Percentiles rank a stretch among this genome's conserved stretches.
Evolutionary conservation across 768 basidiomycete genomes (phyloP).

Genomic region (Cyclocybe cylindracea): DNA sequence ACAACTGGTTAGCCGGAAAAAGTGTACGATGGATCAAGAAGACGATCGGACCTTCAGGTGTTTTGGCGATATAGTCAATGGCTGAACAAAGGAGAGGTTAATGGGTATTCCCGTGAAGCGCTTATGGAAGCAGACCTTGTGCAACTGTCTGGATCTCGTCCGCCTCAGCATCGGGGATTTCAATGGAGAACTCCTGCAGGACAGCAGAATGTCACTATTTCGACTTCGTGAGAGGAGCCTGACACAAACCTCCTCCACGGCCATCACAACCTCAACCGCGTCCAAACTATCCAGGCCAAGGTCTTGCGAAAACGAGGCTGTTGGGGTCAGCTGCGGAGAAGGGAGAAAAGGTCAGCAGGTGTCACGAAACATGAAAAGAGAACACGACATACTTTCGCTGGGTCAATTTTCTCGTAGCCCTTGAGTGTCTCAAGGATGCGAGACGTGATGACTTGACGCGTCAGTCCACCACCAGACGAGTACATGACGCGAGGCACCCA

Average conservation of each 20-base stretch:
- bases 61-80: conserved; percentile 93
- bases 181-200: conserved; percentile 89
- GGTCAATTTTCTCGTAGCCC: conserved; percentile 87
- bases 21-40: conserved; percentile 8
- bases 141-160: conserved; percentile 91
- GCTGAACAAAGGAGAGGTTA: conserved; percentile 46
- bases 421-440: conserved; percentile 84
- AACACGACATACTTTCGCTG: conserved; percentile 53
- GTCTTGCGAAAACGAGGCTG: conserved; percentile 75
- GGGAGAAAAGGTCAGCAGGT: not conserved
- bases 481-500: conserved; percentile 52
- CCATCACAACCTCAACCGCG: conserved; percentile 98
- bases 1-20: conserved; percentile 17
- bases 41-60: conserved; percentile 70
- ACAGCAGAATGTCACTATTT: conserved; percentile 4
- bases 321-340: conserved; percentile 56
- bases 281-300: conserved; percentile 95
- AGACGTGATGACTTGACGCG: conserved; percentile 65
- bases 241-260: conserved; percentile 81
- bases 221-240: not conserved
- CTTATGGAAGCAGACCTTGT: conserved; percentile 62
- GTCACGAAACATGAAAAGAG: not conserved
- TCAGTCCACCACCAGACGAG: conserved; percentile 67
- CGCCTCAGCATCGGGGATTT: conserved; percentile 97
- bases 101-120: conserved; percentile 15